These are phyloP conservation scores for Colletotrichum cordylinicola DNA, from an alignment of 2,329 filamentous ascomycete genomes.

Conservation along the genomic window DNA sequence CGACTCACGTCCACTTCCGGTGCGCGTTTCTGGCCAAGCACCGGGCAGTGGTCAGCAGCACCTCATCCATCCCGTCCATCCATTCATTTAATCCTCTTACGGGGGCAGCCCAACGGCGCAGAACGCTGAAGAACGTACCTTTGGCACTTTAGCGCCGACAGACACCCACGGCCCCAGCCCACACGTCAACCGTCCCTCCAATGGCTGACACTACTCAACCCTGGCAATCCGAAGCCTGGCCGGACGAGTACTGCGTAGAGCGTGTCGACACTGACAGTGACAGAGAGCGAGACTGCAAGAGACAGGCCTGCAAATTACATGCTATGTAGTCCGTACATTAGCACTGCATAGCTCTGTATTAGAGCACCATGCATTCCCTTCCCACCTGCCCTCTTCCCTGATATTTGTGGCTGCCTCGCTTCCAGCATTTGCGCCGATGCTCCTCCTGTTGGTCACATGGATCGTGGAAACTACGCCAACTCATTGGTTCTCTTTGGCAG, in stretches of 20 bases:
- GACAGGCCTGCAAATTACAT: background rate
- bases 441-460: background rate
- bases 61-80: background rate
- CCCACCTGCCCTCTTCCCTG: background rate
- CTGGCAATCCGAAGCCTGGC: slow-evolving; percentile 2
- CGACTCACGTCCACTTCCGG: slow-evolving; percentile 5
- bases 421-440: background rate
- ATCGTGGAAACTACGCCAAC: background rate
- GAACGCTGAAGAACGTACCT: slow-evolving; percentile 19
- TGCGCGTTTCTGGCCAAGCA: slow-evolving; percentile 15
- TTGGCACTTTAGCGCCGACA: slow-evolving; percentile 7
- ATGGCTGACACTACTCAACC: background rate
- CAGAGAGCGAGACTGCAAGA: background rate
- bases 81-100: background rate
- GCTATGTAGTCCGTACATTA: background rate
- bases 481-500: slow-evolving; percentile 2
- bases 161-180: background rate
- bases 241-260: background rate
- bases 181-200: background rate
- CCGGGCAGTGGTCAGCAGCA: background rate
- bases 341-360: background rate
- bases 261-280: background rate
- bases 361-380: slow-evolving; percentile 1
- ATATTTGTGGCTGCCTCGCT: slow-evolving; percentile 1
- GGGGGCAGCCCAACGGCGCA: slow-evolving; percentile 10